Evolutionary conservation across 2,329 filamentous ascomycete genomes (phyloP).

Genomic region (Trichoderma simmonsii): DNA sequence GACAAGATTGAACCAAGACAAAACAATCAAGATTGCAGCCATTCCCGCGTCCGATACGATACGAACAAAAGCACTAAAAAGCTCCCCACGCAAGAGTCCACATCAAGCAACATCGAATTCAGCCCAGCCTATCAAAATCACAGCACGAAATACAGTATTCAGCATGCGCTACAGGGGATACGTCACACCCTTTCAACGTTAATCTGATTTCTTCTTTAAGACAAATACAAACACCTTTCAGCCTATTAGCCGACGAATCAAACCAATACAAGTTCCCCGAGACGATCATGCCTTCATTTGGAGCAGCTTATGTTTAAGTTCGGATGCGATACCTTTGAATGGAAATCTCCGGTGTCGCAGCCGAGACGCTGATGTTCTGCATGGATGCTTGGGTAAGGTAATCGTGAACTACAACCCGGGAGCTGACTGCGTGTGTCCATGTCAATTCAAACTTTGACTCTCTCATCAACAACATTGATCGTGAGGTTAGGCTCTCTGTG

Average conservation of each 20-base stretch:
- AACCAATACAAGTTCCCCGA: background rate
- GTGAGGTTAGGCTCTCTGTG: background rate
- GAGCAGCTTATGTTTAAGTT: background rate
- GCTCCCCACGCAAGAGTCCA: background rate
- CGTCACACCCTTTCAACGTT: background rate
- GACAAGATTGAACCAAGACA: background rate
- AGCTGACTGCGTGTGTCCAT: background rate
- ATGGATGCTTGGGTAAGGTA: background rate
- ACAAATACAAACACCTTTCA: background rate
- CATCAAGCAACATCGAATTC: background rate
- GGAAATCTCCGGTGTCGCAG: background rate
- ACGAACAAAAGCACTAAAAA: background rate
- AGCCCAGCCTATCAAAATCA: background rate
- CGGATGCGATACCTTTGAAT: background rate
- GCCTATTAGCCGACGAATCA: background rate
- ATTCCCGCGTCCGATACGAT: background rate
- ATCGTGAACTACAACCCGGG: background rate
- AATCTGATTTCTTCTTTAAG: background rate
- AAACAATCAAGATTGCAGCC: background rate
- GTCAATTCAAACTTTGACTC: background rate
- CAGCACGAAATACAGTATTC: background rate
- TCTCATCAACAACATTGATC: background rate
- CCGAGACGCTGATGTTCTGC: background rate
- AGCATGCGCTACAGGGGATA: background rate
- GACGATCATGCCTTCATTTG: background rate